phyloP scores from a whole-genome alignment of 2,329 filamentous ascomycete species.

The Monilinia polystroma region DNA sequence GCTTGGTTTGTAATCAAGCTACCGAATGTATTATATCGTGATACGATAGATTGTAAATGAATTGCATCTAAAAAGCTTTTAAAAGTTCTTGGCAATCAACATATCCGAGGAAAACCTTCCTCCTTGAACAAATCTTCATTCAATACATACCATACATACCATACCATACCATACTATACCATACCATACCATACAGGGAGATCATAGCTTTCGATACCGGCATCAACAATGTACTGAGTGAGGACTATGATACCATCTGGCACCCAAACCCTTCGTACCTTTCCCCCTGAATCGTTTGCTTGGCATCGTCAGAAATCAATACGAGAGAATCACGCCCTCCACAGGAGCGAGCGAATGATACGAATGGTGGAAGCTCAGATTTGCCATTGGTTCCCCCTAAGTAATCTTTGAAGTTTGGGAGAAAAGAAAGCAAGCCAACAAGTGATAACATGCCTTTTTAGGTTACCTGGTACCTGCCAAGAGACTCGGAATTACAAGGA shows the following conservation, averaged over 20 bases:
- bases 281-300: slow-evolving; percentile 7
- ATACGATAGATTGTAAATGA: neutral
- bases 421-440: neutral
- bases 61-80: neutral
- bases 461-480: slow-evolving; percentile 22
- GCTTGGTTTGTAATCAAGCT: slow-evolving; percentile 1
- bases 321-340: slow-evolving; percentile 17
- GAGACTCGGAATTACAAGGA: slow-evolving; percentile 3
- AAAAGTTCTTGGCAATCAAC: too few species aligned
- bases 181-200: too few species aligned
- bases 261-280: neutral
- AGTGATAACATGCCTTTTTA: neutral
- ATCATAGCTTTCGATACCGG: too few species aligned
- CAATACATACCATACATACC: too few species aligned
- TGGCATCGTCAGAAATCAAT: slow-evolving; percentile 19
- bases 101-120: neutral
- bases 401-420: too few species aligned
- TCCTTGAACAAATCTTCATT: too few species aligned
- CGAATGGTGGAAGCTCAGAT: neutral
- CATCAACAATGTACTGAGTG: too few species aligned
- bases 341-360: neutral
- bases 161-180: too few species aligned
- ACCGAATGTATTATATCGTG: too few species aligned
- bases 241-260: too few species aligned
- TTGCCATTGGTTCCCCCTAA: slow-evolving; percentile 1